Base-by-base conservation (phyloP, 371 early-diverging fungal genomes). In the Funneliformis caledonium region DNA sequence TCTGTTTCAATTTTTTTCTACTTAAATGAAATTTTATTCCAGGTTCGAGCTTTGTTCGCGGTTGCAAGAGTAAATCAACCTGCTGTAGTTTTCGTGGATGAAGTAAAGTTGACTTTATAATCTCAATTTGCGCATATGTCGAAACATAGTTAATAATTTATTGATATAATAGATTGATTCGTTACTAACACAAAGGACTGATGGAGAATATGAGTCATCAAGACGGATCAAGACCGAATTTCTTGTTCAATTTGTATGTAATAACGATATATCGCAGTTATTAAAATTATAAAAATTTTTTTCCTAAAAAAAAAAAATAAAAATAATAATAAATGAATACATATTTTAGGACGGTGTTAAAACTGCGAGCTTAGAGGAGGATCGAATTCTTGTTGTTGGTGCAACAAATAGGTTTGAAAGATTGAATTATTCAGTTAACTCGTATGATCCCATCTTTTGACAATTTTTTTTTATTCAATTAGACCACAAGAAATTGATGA, bases 401-500 rank as follows among this genome's bases (percentile, higher is more conserved):
- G 87, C 88, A 42, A 90, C 91, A 1, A 87, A 90, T 80, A 81
- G 92, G 78, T 88, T 31, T 19, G 80, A 62, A 61, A 26, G 16
- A 22, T 31, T n/a, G 2, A 33, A n/a, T 69, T 22, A 4, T 61
- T 76, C n/a, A 19, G 60, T 31, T 68, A 14, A n/a, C 60, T 6
- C 48, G 61, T 61, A 26, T 47, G 5, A 81, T 81, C 7, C 19
- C 12, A 83, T 68, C 8, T 42, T 22, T 22, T 16, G 10, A 31
- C 5, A 33, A 72, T 2, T 64, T 8, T 42, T 22, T 52, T 50
- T 84, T 45, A 16, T 14, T 82, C 79, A n/a, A 78, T 84, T 69
- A 87, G 97, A 73, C 97, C 96, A 0, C 93, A 93, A n/a, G 96
- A 96, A 84, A 92, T 96, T 73, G 96, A 96, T 78, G 96, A 96